Conservation (phyloP, 805 yeast genomes). For the Lipomyces japonicus region DNA sequence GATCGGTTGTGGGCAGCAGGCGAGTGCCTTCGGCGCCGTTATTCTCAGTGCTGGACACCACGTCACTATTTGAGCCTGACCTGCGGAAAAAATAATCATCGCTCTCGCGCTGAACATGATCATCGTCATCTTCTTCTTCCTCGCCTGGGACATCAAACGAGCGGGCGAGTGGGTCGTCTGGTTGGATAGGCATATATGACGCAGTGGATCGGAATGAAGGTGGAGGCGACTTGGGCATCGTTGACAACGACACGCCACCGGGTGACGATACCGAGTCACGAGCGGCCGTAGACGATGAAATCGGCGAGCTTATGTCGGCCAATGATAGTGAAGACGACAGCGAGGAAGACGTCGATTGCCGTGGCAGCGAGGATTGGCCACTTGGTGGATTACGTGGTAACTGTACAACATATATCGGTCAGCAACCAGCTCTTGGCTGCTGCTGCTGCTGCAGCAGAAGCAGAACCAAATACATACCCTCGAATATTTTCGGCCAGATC, state of each 20-base stretch:
- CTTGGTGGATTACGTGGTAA: slow-evolving; percentile 22
- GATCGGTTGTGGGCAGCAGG: not conserved
- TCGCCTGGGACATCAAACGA: slow-evolving; percentile 26
- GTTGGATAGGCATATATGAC: slow-evolving; percentile 26
- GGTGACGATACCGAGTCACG: not conserved
- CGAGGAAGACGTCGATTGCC: slow-evolving; percentile 14
- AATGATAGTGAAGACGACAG: slow-evolving; percentile 6
- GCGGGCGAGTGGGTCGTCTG: slow-evolving; percentile 29
- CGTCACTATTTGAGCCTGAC: not conserved
- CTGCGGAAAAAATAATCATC: slow-evolving; percentile 17
- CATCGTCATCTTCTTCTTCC: slow-evolving; percentile 5
- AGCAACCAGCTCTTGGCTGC: not conserved
- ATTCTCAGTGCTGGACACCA: not conserved
- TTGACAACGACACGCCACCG: not conserved
- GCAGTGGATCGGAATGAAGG: slow-evolving; percentile 28
- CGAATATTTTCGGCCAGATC: slow-evolving; percentile 23
- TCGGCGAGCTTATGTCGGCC: not conserved
- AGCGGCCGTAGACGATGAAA: not conserved
- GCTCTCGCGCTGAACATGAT: slow-evolving; percentile 16
- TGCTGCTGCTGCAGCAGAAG: not conserved
- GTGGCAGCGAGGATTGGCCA: slow-evolving; percentile 1
- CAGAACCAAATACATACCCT: slow-evolving; percentile 14
- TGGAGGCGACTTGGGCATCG: slow-evolving; percentile 26
- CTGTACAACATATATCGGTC: slow-evolving; percentile 4
- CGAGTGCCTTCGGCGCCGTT: not conserved